Conservation (phyloP, 1,284 basidiomycete species). For the Trichosporon inkin region DNA sequence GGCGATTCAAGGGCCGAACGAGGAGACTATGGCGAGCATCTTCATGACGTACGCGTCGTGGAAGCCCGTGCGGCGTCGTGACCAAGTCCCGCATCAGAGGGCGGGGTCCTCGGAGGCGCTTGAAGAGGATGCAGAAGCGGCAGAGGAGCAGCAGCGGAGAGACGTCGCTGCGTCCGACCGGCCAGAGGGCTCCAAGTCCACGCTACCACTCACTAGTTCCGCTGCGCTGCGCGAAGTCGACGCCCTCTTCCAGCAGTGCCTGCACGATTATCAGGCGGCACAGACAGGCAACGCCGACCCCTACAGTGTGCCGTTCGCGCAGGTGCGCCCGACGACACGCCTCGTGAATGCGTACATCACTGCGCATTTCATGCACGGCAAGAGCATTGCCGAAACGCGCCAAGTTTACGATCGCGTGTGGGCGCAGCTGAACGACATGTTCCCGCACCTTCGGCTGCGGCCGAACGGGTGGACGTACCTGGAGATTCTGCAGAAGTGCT, state of each 20-base stretch:
- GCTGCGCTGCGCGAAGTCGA: slow-evolving; percentile 72
- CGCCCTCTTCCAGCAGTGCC: slow-evolving; percentile 65
- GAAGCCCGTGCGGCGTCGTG: slow-evolving; percentile 51
- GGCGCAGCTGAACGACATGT: slow-evolving; percentile 10
- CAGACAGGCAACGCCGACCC: slow-evolving; percentile 21
- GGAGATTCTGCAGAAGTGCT: slow-evolving; percentile 66
- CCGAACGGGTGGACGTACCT: slow-evolving; percentile 60
- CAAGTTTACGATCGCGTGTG: slow-evolving; percentile 33
- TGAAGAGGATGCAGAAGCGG: background rate
- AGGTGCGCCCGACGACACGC: slow-evolving; percentile 60
- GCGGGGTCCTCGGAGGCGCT: background rate
- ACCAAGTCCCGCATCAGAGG: background rate
- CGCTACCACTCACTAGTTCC: slow-evolving; percentile 59
- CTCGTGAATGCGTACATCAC: slow-evolving; percentile 79
- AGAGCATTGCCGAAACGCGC: slow-evolving; percentile 55
- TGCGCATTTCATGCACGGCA: slow-evolving; percentile 56
- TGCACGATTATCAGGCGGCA: slow-evolving; percentile 53
- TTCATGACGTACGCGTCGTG: slow-evolving; percentile 86
- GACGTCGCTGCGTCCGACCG: slow-evolving; percentile 12
- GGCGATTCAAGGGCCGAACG: slow-evolving; percentile 55
- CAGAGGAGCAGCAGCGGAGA: slow-evolving; percentile 11
- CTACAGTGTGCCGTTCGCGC: slow-evolving; percentile 54
- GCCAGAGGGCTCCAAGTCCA: background rate
- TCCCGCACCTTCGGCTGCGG: background rate
- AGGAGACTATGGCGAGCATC: slow-evolving; percentile 72